Percentiles rank a stretch among this genome's conserved stretches.
Evolutionary conservation across 1,284 basidiomycete species (phyloP).

Genomic region (Ganoderma resinaceum): DNA sequence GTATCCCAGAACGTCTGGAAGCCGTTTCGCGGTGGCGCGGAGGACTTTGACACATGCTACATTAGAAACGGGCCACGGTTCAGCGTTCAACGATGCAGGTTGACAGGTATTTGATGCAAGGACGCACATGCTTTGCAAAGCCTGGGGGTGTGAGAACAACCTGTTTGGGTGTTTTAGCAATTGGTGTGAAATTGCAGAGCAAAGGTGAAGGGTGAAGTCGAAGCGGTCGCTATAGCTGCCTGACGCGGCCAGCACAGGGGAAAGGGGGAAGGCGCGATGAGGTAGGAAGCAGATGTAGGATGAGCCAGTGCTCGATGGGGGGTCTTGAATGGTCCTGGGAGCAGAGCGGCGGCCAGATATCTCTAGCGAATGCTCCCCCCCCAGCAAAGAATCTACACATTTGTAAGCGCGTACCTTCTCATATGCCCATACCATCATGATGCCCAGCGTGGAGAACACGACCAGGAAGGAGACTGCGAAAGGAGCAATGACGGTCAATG

Average conservation of each 20-base stretch:
- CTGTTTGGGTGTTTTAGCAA: conserved; percentile 42
- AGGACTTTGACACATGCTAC: conserved; percentile 42
- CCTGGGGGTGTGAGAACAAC: conserved; percentile 72
- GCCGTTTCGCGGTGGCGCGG: conserved; percentile 35
- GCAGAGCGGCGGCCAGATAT: background rate
- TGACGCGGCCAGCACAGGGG: background rate
- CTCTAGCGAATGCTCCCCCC: background rate
- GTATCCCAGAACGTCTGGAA: conserved; percentile 38
- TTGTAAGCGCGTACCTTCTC: conserved; percentile 52
- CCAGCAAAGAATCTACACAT: background rate
- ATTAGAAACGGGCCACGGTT: background rate
- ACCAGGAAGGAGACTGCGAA: conserved; percentile 62
- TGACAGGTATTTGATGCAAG: background rate
- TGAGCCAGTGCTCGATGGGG: background rate
- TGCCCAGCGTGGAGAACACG: conserved; percentile 62
- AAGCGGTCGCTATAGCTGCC: background rate
- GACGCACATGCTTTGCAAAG: conserved; percentile 68
- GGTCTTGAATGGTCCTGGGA: background rate
- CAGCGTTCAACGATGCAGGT: background rate
- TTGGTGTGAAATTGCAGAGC: background rate
- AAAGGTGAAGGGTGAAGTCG: background rate
- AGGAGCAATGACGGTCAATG: conserved; percentile 1
- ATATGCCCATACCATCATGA: conserved; percentile 82
- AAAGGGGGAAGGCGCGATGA: background rate
- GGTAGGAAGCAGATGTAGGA: background rate